These are phyloP conservation scores for Anthracocystis setariae DNA, from an alignment of 1,284 basidiomycete genomes.

Conservation along the genomic window DNA sequence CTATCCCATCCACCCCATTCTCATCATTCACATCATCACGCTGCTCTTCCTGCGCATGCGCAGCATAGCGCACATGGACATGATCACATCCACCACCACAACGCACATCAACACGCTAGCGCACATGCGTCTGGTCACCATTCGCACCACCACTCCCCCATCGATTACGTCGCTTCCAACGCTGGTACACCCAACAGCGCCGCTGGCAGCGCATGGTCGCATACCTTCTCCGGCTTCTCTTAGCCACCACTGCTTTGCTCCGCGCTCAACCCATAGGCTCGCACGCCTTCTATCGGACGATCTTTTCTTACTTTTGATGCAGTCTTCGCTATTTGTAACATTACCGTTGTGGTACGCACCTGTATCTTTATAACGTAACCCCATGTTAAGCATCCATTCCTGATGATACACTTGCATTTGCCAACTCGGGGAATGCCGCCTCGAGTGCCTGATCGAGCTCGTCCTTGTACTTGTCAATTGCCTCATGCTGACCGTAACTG, in stretches of 20 bases:
- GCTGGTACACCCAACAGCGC: conserved; percentile 33
- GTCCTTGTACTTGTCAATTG: conserved; percentile 36
- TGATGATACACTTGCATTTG: too few species aligned
- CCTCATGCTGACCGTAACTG: conserved; percentile 56
- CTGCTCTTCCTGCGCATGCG: neutral
- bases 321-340: too few species aligned
- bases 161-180: conserved; percentile 35
- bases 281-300: neutral
- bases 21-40: conserved; percentile 25
- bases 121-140: conserved; percentile 16
- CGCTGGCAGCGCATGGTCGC: conserved; percentile 27
- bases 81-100: conserved; percentile 13
- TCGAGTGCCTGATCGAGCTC: conserved; percentile 32
- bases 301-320: neutral
- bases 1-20: conserved; percentile 10
- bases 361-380: too few species aligned
- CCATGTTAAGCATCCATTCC: too few species aligned
- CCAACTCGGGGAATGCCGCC: conserved; percentile 40
- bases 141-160: conserved; percentile 40
- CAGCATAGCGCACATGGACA: conserved; percentile 20
- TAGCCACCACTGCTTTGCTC: neutral
- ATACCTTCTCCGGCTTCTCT: conserved; percentile 35
- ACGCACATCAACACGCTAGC: conserved; percentile 11
- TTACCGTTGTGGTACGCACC: too few species aligned
- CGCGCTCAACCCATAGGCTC: too few species aligned